Percentiles rank a stretch among this genome's conserved stretches.
These are phyloP conservation scores for Chaetomium strumarium DNA, from an alignment of 2,329 filamentous ascomycete genomes.

Conservation along the genomic window DNA sequence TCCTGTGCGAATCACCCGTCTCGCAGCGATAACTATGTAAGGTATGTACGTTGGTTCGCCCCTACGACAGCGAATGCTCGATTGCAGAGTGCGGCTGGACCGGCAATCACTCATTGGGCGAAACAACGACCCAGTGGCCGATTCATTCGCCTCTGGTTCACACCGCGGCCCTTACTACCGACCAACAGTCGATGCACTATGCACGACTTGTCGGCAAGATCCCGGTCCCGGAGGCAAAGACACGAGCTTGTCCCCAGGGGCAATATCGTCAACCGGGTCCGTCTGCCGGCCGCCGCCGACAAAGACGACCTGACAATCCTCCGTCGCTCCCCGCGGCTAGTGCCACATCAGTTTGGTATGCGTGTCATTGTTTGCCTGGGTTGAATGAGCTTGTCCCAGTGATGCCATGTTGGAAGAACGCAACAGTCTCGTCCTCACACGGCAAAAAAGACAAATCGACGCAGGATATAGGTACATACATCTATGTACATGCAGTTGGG, in stretches of 20 bases:
- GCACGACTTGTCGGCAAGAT: neutral
- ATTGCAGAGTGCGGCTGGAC: neutral
- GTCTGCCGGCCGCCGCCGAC: neutral
- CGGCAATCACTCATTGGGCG: slow-evolving; percentile 3
- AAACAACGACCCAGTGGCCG: neutral
- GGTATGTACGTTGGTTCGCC: neutral
- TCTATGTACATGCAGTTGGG: slow-evolving; percentile 3
- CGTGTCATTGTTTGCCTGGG: slow-evolving; percentile 7
- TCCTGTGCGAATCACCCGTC: too few relatives aligned
- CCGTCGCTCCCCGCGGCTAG: neutral
- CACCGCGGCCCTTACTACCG: neutral
- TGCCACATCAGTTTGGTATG: neutral
- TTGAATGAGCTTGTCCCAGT: neutral
- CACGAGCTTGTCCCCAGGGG: neutral
- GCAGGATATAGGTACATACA: too few relatives aligned
- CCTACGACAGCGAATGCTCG: neutral
- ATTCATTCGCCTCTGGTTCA: neutral
- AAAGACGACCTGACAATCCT: neutral
- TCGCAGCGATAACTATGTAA: too few relatives aligned
- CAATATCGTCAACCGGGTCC: neutral
- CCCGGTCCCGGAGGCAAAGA: neutral
- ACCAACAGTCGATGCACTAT: neutral
- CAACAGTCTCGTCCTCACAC: too few relatives aligned
- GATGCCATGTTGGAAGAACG: too few relatives aligned
- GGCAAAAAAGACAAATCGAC: too few relatives aligned